phyloP scores from a whole-genome alignment of 345 rosid species.

The Populus deltoides region DNA sequence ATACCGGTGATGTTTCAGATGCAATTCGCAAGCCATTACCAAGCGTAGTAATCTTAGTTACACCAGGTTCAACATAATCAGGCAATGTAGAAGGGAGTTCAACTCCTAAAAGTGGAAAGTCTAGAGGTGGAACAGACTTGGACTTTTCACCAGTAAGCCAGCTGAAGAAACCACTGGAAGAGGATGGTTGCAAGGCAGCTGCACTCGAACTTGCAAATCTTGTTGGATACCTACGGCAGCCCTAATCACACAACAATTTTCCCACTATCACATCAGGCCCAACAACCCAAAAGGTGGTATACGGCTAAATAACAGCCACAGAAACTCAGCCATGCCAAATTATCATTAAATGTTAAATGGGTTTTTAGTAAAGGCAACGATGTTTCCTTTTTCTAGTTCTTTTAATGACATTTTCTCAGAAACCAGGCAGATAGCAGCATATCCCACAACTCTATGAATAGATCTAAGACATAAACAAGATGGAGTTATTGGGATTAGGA shows the following conservation, averaged over 20 bases:
- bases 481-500: background rate
- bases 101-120: slow-evolving; percentile 55
- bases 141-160: slow-evolving; percentile 60
- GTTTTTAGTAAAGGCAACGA: background rate
- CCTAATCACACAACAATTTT: slow-evolving; percentile 32
- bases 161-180: slow-evolving; percentile 49
- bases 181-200: slow-evolving; percentile 40
- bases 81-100: slow-evolving; percentile 53
- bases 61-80: slow-evolving; percentile 65
- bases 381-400: too few species aligned
- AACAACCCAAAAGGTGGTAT: background rate
- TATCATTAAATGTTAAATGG: background rate
- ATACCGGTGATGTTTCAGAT: slow-evolving; percentile 53
- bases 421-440: background rate
- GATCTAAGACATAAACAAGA: background rate
- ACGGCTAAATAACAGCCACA: background rate
- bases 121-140: slow-evolving; percentile 48
- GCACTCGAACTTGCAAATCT: slow-evolving; percentile 61
- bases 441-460: background rate
- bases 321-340: background rate
- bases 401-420: background rate
- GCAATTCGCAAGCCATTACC: slow-evolving; percentile 73
- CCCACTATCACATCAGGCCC: background rate
- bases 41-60: slow-evolving; percentile 52
- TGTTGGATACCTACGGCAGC: slow-evolving; percentile 32